These are phyloP conservation scores for Schizosaccharomyces octosporus DNA, from an alignment of 805 yeast species.

Conservation along the genomic window DNA sequence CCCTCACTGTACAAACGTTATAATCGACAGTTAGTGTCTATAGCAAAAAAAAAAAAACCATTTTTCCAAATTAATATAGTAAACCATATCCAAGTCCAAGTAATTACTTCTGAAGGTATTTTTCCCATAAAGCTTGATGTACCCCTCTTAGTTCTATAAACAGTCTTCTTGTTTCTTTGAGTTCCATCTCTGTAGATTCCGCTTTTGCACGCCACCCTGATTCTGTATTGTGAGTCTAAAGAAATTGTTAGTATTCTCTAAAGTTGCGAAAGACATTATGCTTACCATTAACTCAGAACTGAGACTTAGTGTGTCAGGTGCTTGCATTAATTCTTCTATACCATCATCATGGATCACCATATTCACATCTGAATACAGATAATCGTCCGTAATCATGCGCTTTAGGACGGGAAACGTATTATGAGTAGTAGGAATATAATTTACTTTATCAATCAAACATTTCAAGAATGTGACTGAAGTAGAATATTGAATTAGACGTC, in stretches of 20 bases:
- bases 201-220: neutral
- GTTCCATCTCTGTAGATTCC: neutral
- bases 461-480: neutral
- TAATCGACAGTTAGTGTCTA: neutral
- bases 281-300: neutral
- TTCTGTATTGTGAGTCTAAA: neutral
- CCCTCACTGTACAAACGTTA: no score
- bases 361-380: neutral
- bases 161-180: neutral
- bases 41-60: neutral
- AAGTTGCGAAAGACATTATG: no score
- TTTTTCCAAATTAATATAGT: neutral
- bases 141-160: neutral
- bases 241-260: neutral
- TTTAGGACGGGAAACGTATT: neutral
- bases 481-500: conserved; percentile 8
- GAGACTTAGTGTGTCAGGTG: neutral
- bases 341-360: neutral
- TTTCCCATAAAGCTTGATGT: neutral
- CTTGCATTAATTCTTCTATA: neutral
- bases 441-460: neutral
- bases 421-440: neutral
- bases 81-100: neutral
- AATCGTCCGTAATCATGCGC: neutral
- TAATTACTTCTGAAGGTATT: neutral